Evolutionary conservation across 2,329 filamentous ascomycete species (phyloP), one percentile per base, ranked within the genome.

Genomic region (Furcasterigmium sp.): DNA sequence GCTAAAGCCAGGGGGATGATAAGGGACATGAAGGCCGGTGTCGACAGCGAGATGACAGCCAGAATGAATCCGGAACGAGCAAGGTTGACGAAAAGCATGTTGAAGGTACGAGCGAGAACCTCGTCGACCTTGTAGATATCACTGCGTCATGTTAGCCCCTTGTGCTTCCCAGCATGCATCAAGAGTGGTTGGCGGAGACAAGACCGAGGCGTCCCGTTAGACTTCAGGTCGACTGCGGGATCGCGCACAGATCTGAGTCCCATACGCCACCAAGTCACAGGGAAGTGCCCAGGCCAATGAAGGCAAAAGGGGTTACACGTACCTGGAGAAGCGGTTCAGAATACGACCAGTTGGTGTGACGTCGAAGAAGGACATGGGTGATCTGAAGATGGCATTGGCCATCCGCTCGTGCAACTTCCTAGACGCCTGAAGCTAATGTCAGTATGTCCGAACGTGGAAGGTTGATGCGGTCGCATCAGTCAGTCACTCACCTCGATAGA

Each of bases 341-440:
- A 98, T 96, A 45, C 94, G 83, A n/a, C 93, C 93, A 49, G 91
- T 85, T 3, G 93, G 93, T 2, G 93, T 98, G 1, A 91, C 95
- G 62, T 98, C 94, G 55, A 98, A 98, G 69, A 98, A 98, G 55
- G 83, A 93, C 93, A 98, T 98, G 43, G 93, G 94, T 29, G 90
- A 94, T 53, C 93, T 80, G 76, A 98, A 98, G 55, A 97, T 96
- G 15, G 93, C 90, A 56, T 86, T 93, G 35, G 91, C 91, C 93
- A 98, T 97, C 51, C 88, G 79, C 68, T 97, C 93, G 62, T 98
- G 93, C 44, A 98, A 76, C 69, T 97, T 98, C 49, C 93, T 82
- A 17, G 91, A 96, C 40, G 93, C 93, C 82, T 88, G 50, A 2
- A 17, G 32, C n/a, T 46, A 44, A 37, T 29, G 39, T 54, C 45